These are phyloP conservation scores for Leccinum incarnatum DNA, from an alignment of 768 basidiomycete genomes.

Conservation along the genomic window DNA sequence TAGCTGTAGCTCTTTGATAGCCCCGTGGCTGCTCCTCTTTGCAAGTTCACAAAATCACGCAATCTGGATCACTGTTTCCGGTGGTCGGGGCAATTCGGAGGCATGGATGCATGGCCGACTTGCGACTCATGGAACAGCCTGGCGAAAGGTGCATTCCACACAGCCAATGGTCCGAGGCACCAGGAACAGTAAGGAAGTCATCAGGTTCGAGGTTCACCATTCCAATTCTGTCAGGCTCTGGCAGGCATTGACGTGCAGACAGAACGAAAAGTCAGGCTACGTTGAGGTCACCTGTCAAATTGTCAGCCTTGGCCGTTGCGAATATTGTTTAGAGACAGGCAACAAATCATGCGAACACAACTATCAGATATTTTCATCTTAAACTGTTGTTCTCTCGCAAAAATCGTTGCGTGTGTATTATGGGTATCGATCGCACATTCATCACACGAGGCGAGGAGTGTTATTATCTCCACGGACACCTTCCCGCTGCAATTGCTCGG, in stretches of 20 bases:
- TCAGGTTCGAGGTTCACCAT: background rate
- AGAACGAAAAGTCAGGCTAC: background rate
- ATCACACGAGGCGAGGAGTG: background rate
- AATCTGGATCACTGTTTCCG: background rate
- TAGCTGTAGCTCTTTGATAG: background rate
- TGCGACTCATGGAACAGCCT: constrained; percentile 4
- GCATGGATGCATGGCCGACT: constrained; percentile 12
- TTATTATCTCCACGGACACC: constrained; percentile 1
- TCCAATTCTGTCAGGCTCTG: background rate
- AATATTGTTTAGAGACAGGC: background rate
- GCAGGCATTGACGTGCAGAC: constrained; percentile 4
- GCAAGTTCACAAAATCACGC: background rate
- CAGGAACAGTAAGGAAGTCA: constrained; percentile 16
- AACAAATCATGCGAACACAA: background rate
- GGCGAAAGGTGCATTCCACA: constrained; percentile 10
- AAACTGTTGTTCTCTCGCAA: background rate
- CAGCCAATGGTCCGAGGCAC: constrained; percentile 21
- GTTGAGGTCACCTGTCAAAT: background rate
- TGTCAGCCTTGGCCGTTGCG: background rate
- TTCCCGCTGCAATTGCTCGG: background rate
- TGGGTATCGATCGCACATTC: background rate
- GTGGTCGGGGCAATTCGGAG: background rate
- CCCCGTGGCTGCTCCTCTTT: background rate
- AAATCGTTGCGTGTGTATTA: background rate
- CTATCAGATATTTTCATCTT: background rate